Conservation (phyloP, 352 stramenopile species). For the Globisporangium cylindrosporum region DNA sequence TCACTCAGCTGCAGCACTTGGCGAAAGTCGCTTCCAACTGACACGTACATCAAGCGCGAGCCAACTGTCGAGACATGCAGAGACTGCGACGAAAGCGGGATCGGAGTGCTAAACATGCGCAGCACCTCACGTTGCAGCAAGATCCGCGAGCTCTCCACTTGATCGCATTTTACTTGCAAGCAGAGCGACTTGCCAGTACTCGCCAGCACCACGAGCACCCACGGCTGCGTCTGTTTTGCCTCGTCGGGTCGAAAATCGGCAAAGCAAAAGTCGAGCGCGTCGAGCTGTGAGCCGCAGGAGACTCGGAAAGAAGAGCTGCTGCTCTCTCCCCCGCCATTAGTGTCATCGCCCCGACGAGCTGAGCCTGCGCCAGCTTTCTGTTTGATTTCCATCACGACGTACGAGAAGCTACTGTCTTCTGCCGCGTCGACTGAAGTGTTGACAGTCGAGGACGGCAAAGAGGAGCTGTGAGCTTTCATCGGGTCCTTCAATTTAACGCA, state of each 20-base stretch:
- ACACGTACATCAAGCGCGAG: slow-evolving; percentile 48
- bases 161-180: slow-evolving; percentile 40
- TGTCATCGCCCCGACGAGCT: background rate
- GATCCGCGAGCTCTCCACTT: slow-evolving; percentile 32
- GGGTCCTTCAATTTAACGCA: slow-evolving; percentile 52
- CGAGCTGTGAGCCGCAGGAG: slow-evolving; percentile 35
- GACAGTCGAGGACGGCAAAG: slow-evolving; percentile 1
- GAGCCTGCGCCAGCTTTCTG: slow-evolving; percentile 10
- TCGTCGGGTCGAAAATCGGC: slow-evolving; percentile 14
- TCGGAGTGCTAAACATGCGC: slow-evolving; percentile 54
- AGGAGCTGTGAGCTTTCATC: background rate
- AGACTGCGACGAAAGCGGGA: slow-evolving; percentile 35
- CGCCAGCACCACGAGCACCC: slow-evolving; percentile 51
- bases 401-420: slow-evolving; percentile 30
- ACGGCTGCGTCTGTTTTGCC: slow-evolving; percentile 18
- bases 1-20: slow-evolving; percentile 50
- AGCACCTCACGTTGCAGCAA: slow-evolving; percentile 36
- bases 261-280: slow-evolving; percentile 63
- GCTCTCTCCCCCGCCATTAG: slow-evolving; percentile 15
- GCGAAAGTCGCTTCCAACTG: background rate
- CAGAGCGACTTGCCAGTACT: slow-evolving; percentile 47
- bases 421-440: background rate
- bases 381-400: slow-evolving; percentile 46
- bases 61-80: slow-evolving; percentile 24
- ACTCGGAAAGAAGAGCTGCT: slow-evolving; percentile 15